Base-by-base conservation (phyloP, 306 rosid genomes). In the Trichosanthes truncata region DNA sequence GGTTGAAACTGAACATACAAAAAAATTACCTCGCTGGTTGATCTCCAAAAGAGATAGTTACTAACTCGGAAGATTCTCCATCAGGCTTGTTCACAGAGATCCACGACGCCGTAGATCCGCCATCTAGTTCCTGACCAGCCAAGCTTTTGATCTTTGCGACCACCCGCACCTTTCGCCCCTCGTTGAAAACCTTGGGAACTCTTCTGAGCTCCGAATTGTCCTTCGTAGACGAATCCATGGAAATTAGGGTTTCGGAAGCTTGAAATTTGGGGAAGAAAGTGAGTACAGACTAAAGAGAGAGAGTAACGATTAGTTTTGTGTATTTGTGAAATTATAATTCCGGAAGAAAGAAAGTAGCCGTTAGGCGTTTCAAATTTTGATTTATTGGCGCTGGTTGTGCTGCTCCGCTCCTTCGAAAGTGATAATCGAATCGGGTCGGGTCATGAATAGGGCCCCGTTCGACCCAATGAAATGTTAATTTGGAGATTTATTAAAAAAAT, bases 81-180 rank as follows among this genome's bases (percentile, higher is more conserved):
- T 9, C n/a, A 31, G 93, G 85, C 78, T 81, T 88, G 78, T 89
- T 87, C 55, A 89, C 92, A 0, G 88, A 86, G 62, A 94, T 65
- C 96, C 91, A 92, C 0, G 87, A 87, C 7, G 53, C 71, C 1
- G 82, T 49, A 15, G 91, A 80, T 74, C 18, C 17, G 11, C 48
- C 85, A 33, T 86, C 84, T 0, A 81, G 77, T 25, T 81, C 88
- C 31, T 59, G 67, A 80, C 9, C 78, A 3, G 87, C 13, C 23
- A 45, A 81, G 3, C 89, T 90, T 11, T 89, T 80, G 53, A 92
- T 60, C 49, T 85, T 92, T 23, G 91, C 95, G 0, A 92, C 86
- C 3, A 87, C 81, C 15, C 97, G 82, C 80, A 94, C 86, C 76
- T 86, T 94, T 0, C 78, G 84, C 49, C 6, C 63, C 23, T 79